These are phyloP conservation scores for Symbiodinium natans DNA, from an alignment of 73 alveolate genomes.

Conservation along the genomic window DNA sequence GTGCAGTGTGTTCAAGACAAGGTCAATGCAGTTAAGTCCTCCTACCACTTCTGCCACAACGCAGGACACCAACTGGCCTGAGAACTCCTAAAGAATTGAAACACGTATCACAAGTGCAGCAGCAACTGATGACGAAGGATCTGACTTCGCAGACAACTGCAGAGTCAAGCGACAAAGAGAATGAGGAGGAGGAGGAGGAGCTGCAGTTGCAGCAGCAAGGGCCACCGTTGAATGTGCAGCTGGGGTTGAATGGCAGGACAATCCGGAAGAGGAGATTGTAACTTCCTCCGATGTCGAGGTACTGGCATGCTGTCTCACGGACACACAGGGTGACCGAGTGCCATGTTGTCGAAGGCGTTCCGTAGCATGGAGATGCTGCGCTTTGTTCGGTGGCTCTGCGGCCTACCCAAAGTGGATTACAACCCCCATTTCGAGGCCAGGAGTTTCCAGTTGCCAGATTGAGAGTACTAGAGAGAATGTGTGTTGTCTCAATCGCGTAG, in stretches of 20 bases:
- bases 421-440: conserved; percentile 44
- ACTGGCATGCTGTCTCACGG: too few species aligned
- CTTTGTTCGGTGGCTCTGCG: conserved; percentile 54
- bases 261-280: neutral
- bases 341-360: too few species aligned
- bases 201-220: neutral
- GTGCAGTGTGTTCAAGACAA: neutral
- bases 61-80: neutral
- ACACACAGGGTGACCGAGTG: too few species aligned
- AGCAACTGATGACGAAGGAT: neutral
- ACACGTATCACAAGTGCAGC: neutral
- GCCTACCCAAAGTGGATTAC: conserved; percentile 8
- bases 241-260: neutral
- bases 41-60: neutral
- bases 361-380: conserved; percentile 20
- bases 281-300: conserved; percentile 4
- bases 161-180: neutral
- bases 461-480: neutral
- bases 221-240: neutral
- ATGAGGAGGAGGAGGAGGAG: neutral
- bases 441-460: neutral
- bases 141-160: neutral
- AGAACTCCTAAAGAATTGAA: neutral
- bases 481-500: too few species aligned
- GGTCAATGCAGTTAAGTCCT: neutral